Evolutionary conservation across 2,329 filamentous ascomycete genomes (phyloP).

Genomic region (Leptographium lundbergii): DNA sequence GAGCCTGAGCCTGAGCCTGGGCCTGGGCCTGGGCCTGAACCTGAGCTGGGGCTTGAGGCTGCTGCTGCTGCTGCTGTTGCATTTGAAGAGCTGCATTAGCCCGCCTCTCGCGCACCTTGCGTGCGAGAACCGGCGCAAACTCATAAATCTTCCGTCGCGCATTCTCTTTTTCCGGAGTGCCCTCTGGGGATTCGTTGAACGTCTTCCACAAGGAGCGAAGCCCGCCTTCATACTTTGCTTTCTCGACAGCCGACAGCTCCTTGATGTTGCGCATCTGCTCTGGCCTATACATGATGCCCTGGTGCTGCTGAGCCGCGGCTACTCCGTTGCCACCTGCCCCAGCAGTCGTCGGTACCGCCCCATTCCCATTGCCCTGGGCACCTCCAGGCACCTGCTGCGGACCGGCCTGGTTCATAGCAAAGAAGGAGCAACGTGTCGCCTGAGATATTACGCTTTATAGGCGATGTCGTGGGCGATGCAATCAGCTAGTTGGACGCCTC

Average conservation of each 20-base stretch:
- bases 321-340: not conserved
- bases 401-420: slow-evolving; percentile 7
- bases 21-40: not conserved
- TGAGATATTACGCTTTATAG: not conserved
- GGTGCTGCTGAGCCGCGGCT: slow-evolving; percentile 8
- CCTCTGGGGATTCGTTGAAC: slow-evolving; percentile 32
- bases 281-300: slow-evolving; percentile 31
- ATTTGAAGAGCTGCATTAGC: slow-evolving; percentile 1
- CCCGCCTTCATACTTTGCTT: slow-evolving; percentile 45
- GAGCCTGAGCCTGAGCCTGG: not conserved
- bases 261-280: slow-evolving; percentile 37
- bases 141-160: slow-evolving; percentile 47
- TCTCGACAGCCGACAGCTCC: slow-evolving; percentile 41
- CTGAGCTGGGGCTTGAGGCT: not conserved
- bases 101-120: slow-evolving; percentile 12
- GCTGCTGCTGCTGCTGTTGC: slow-evolving; percentile 3
- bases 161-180: slow-evolving; percentile 33
- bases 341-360: not conserved
- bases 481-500: not conserved
- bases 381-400: slow-evolving; percentile 5
- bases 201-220: slow-evolving; percentile 40
- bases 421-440: not conserved
- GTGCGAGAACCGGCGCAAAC: slow-evolving; percentile 42
- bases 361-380: slow-evolving; percentile 7
- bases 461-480: not conserved